A percentile compares a stretch with the other conserved stretches of the same genome.
Conservation (phyloP, 2,329 filamentous ascomycete species). For the Aureobasidium subglaciale region DNA sequence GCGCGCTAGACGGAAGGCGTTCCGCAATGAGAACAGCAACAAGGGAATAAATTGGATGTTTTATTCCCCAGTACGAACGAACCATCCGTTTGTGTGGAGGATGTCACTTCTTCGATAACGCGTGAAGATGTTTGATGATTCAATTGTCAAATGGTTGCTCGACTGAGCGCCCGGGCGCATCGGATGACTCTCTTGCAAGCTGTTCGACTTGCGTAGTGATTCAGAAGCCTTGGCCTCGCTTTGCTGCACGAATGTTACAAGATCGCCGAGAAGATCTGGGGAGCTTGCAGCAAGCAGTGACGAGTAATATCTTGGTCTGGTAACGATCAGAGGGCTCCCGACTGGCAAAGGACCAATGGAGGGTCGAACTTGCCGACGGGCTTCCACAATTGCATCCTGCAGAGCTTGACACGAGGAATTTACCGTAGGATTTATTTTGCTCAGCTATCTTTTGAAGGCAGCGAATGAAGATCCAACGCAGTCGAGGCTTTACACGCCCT, state of each 20-base stretch:
- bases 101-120: background rate
- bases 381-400: background rate
- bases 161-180: background rate
- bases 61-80: background rate
- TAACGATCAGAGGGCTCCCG: background rate
- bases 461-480: background rate
- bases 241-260: constrained; percentile 1
- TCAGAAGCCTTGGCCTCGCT: background rate
- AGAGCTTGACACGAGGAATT: background rate
- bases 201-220: background rate
- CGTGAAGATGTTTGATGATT: background rate
- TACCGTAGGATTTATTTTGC: background rate
- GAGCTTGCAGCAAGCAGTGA: background rate
- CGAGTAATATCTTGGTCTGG: background rate
- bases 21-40: background rate
- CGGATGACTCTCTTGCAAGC: constrained; percentile 1
- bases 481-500: constrained; percentile 1
- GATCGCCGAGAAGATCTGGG: background rate
- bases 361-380: background rate
- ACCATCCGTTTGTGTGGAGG: background rate
- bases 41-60: background rate
- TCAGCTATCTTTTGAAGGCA: background rate
- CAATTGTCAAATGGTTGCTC: background rate
- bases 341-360: background rate
- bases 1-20: background rate